Base-by-base conservation (phyloP, 768 basidiomycete genomes). In the Leccinum boreale region DNA sequence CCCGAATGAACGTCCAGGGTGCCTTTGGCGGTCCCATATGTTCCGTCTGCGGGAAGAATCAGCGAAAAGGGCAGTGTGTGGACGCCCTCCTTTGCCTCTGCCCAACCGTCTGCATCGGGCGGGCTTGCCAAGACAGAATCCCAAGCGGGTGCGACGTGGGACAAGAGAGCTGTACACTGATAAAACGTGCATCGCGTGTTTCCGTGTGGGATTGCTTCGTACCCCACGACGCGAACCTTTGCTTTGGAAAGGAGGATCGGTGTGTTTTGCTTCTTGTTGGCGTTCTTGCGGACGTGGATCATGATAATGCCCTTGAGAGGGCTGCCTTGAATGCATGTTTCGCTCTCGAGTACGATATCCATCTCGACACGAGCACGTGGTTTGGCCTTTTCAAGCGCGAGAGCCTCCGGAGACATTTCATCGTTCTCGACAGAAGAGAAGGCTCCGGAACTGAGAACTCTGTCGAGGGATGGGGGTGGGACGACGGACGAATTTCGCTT, bases 191-290 rank as follows among this genome's bases (percentile, higher is more conserved):
- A 85, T 15, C 87, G 78, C n/a, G 81, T 77, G 24, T 80, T 77
- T 55, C 81, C 76, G 48, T 79, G 75, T 0, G 81, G 75, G 45
- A 85, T 78, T 45, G 83, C 85, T 74, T 96, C 94, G 68, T 93
- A 94, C 4, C 94, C 93, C 53, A 95, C 80, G 21, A 94, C 78
- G 57, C 92, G 79, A 31, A 95, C 71, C 75, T 93, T 95, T 4
- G 85, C 90, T 36, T 80, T 85, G 39, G 85, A 85, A 14, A 96
- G 71, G 62, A 85, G 75, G 3, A 92, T 67, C n/a, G 82, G 75
- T 2, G 79, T 69, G 2, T 47, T 56, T 46, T 77, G 75, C 56
- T 83, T 82, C 62, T 83, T 84, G 68, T 78, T 82, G 28, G 76
- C 66, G 26, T 80, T 79, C 49, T 81, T 78, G 52, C 79, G 78